A percentile compares a stretch with the other conserved stretches of the same genome.
These are phyloP conservation scores for Chrysosporium keratinophilum DNA, from an alignment of 2,329 filamentous ascomycete genomes.

Conservation along the genomic window DNA sequence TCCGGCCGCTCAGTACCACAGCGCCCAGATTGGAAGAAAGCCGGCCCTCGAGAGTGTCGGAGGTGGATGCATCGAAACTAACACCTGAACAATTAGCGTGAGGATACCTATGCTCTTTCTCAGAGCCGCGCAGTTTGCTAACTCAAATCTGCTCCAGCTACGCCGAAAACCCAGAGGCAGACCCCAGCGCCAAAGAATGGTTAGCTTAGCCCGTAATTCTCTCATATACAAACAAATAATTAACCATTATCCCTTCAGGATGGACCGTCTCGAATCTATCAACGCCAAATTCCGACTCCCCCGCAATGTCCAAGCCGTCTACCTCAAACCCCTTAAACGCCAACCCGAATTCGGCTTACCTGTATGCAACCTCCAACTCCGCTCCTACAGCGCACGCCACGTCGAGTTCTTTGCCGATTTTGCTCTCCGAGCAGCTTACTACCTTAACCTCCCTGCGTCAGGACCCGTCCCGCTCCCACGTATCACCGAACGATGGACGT, in stretches of 20 bases:
- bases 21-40: background rate
- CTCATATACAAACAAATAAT: background rate
- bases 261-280: constrained; percentile 28
- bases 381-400: constrained; percentile 81
- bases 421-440: constrained; percentile 87
- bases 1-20: constrained; percentile 9
- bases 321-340: constrained; percentile 72
- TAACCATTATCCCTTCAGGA: constrained; percentile 20
- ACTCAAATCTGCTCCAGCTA: background rate
- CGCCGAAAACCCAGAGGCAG: constrained; percentile 4
- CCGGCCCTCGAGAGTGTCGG: background rate
- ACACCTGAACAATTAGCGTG: background rate
- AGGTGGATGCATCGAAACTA: constrained; percentile 1
- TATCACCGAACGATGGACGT: constrained; percentile 87
- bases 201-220: background rate
- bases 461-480: constrained; percentile 79
- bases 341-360: constrained; percentile 65
- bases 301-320: constrained; percentile 71
- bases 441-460: constrained; percentile 71
- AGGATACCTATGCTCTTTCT: background rate
- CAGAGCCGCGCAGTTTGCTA: background rate
- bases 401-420: constrained; percentile 94
- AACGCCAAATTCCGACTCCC: constrained; percentile 50
- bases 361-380: constrained; percentile 80
- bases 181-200: constrained; percentile 7